Percentiles rank a stretch among this genome's conserved stretches.
Conservation (phyloP, 352 stramenopile species). For the Globisporangium ultimum region DNA sequence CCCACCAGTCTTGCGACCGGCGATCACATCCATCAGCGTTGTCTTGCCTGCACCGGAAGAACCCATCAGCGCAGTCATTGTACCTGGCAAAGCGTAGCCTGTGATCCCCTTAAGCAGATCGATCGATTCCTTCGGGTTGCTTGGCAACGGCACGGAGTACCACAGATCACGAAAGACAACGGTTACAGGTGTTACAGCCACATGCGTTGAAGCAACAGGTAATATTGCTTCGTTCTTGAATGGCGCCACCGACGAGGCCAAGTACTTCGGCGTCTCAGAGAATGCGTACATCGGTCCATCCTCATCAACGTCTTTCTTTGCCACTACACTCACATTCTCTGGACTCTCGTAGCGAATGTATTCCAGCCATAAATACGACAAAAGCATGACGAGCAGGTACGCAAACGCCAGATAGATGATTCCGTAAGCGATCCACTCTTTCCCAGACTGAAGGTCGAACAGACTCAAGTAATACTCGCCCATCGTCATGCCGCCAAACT, state of each 20-base stretch:
- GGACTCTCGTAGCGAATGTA: conserved; percentile 49
- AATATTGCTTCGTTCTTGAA: too few relatives aligned
- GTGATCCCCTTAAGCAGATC: conserved; percentile 60
- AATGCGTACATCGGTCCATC: too few relatives aligned
- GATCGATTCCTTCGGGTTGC: conserved; percentile 22
- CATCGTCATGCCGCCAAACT: conserved; percentile 34
- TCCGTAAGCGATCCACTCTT: conserved; percentile 37
- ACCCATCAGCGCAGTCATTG: conserved; percentile 71
- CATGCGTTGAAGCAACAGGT: too few relatives aligned
- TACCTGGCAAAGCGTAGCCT: conserved; percentile 47
- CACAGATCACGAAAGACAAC: conserved; percentile 46
- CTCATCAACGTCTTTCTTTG: too few relatives aligned
- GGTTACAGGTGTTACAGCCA: too few relatives aligned
- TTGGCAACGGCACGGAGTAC: conserved; percentile 47
- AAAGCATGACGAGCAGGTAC: conserved; percentile 41
- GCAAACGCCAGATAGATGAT: conserved; percentile 32
- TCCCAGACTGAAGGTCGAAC: conserved; percentile 39
- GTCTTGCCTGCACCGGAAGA: conserved; percentile 88
- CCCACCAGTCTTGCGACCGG: conserved; percentile 79
- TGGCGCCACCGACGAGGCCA: too few relatives aligned
- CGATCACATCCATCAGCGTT: conserved; percentile 94
- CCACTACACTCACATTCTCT: conserved; percentile 36
- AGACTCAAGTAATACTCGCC: too few relatives aligned
- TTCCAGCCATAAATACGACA: conserved; percentile 41
- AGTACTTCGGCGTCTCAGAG: conserved; percentile 26